Conservation (phyloP, 2,329 filamentous ascomycete genomes). For the Volutella citrinella region DNA sequence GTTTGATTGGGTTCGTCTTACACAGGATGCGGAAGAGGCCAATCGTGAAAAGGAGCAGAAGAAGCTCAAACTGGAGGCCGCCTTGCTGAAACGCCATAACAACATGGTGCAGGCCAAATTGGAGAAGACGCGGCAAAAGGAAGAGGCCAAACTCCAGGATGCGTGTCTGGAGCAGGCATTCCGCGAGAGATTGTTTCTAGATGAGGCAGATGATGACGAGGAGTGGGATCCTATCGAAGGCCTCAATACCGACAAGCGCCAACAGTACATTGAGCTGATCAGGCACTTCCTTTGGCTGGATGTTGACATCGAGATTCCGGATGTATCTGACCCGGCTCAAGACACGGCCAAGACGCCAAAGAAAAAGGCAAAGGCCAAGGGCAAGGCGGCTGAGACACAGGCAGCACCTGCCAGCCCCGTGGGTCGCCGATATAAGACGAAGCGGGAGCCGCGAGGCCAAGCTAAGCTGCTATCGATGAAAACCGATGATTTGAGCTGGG, state of each 20-base stretch:
- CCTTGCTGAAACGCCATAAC: conserved; percentile 23
- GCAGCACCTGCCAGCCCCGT: too few species aligned
- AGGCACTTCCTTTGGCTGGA: conserved; percentile 28
- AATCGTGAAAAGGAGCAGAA: conserved; percentile 26
- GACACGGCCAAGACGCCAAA: conserved; percentile 11
- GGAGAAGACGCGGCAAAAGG: conserved; percentile 15
- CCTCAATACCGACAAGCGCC: conserved; percentile 17
- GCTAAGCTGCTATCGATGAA: conserved; percentile 16
- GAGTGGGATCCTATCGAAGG: conserved; percentile 28
- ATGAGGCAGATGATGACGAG: conserved; percentile 18
- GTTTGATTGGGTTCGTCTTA: conserved; percentile 23
- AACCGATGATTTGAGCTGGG: not conserved
- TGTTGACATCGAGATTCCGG: not conserved
- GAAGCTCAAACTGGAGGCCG: conserved; percentile 26
- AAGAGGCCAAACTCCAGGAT: conserved; percentile 26
- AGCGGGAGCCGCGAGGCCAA: conserved; percentile 8
- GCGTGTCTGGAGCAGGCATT: conserved; percentile 26
- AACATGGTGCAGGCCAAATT: conserved; percentile 22
- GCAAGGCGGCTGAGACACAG: not conserved
- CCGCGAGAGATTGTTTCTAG: conserved; percentile 17
- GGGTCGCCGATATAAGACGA: too few species aligned
- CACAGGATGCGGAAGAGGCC: conserved; percentile 21
- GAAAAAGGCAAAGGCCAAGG: conserved; percentile 17
- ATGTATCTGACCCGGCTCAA: not conserved
- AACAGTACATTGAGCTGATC: conserved; percentile 26